phyloP scores from a whole-genome alignment of 1,139 yeast genomes.

The Scheffersomyces segobiensis region DNA sequence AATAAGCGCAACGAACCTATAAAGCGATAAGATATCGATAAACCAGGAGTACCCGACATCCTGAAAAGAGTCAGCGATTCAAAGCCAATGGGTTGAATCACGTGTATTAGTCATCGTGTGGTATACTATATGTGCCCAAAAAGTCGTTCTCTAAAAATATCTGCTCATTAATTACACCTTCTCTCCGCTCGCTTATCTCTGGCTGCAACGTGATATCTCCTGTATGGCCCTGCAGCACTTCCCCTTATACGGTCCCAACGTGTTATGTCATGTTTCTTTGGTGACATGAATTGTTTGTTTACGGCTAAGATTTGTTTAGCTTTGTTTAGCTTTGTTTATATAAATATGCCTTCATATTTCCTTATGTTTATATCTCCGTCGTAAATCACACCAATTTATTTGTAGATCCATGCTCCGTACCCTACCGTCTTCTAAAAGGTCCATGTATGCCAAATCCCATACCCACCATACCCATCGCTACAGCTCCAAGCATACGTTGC shows the following conservation, averaged over 20 bases:
- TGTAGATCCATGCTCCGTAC: not conserved
- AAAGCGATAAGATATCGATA: not conserved
- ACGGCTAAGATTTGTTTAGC: not conserved
- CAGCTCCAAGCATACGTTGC: conserved; percentile 1
- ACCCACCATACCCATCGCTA: not conserved
- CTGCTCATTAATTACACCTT: not conserved
- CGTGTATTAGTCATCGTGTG: not conserved
- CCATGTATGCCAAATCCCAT: not conserved
- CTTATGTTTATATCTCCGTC: not conserved
- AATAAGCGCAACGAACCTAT: not conserved
- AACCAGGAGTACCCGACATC: not conserved
- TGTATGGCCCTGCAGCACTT: not conserved
- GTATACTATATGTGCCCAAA: too few species aligned
- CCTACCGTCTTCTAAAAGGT: not conserved
- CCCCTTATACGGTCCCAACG: not conserved
- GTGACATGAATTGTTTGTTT: not conserved
- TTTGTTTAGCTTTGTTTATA: not conserved
- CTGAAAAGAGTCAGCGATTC: not conserved
- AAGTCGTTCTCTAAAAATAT: not conserved
- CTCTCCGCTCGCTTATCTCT: not conserved
- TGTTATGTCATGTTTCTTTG: not conserved
- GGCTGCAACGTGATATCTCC: not conserved
- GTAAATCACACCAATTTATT: not conserved
- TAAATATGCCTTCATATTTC: not conserved
- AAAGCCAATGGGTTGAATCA: not conserved